These are phyloP conservation scores for Penicillium simplicissimum DNA, from an alignment of 495 filamentous ascomycete genomes.

Conservation along the genomic window DNA sequence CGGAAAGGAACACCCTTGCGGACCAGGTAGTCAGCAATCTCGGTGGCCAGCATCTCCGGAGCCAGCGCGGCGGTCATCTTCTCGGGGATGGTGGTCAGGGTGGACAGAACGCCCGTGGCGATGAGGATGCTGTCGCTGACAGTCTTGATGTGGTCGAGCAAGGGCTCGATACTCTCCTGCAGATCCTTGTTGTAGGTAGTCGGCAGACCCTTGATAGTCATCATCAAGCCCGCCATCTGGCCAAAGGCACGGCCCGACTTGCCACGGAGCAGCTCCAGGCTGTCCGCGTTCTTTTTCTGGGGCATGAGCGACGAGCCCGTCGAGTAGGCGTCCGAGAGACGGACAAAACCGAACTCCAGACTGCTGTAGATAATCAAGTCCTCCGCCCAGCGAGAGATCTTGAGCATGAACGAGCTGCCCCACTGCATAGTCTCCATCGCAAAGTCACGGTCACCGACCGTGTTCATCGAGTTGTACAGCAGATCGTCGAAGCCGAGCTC, in stretches of 20 bases:
- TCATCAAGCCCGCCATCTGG: conserved; percentile 86
- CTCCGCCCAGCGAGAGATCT: conserved; percentile 85
- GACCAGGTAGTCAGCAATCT: conserved; percentile 89
- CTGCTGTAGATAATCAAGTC: conserved; percentile 88
- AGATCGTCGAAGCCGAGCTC: conserved; percentile 86
- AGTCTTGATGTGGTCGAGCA: conserved; percentile 88
- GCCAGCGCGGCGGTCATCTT: conserved; percentile 78
- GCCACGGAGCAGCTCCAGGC: conserved; percentile 82
- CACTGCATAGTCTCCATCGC: conserved; percentile 91
- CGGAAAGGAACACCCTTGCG: conserved; percentile 77
- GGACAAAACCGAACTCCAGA: conserved; percentile 79
- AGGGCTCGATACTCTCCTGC: conserved; percentile 85
- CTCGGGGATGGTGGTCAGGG: conserved; percentile 64
- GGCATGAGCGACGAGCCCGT: conserved; percentile 89
- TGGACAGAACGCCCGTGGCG: conserved; percentile 72
- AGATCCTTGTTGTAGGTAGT: conserved; percentile 95
- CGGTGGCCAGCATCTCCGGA: conserved; percentile 76
- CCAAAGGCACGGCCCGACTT: conserved; percentile 85
- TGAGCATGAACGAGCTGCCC: conserved; percentile 79
- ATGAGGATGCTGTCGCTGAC: conserved; percentile 84
- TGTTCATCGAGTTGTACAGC: conserved; percentile 80
- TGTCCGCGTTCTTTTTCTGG: conserved; percentile 80
- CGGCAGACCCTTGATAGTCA: conserved; percentile 83
- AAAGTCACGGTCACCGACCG: conserved; percentile 85
- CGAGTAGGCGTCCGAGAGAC: conserved; percentile 80